Evolutionary conservation across 352 stramenopile species (phyloP), one percentile per base, ranked within the genome.

Genomic region (Aphanomyces invadans): DNA sequence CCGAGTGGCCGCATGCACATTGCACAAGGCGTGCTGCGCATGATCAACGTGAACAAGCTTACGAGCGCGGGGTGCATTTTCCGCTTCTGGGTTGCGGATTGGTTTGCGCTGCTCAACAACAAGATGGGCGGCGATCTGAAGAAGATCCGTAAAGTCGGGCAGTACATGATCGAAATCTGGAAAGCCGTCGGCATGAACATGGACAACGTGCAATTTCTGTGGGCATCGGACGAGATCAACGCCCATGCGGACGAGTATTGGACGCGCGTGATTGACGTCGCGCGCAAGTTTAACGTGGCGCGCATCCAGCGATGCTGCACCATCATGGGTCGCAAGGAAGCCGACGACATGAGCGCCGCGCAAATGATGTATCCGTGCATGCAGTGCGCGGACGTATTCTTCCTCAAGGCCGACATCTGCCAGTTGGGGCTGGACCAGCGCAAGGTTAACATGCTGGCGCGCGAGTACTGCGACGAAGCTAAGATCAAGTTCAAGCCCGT

Each of bases 41-140:
- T 96, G 4, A 95, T 99, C 79, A 99, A 99, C 77, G 97, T 99
- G 66, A 92, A 92, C 75, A 87, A 87, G 44, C 79, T 93, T n/a
- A 98, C 95, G 36, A 85, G 77, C 12, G 74, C 87, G 4, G 97
- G 96, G 29, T 92, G 92, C 26, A 95, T 97, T 9, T 99, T 99
- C 76, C 95, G 97, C 72, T 99, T 99, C 77, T 99, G 97, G 97
- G 96, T 99, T 29, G 97, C 97, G n/a, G 97, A 99, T 76, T 99
- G 97, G 97, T 99, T 99, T 75, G 97, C 97, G 17, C 93, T 99
- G 71, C 92, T 99, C 71, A 99, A 99, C 78, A 98, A 98, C 78
- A 99, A 99, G 79, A 98, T 99, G 95, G 95, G 94, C 59, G 96
- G 96, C 36, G 95, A 99, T 73, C 76, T 99, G 26, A 83, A 95